Evolutionary conservation across 2,329 filamentous ascomycete species (phyloP), one percentile per base, ranked within the genome.

Genomic region (Exophiala spinifera): DNA sequence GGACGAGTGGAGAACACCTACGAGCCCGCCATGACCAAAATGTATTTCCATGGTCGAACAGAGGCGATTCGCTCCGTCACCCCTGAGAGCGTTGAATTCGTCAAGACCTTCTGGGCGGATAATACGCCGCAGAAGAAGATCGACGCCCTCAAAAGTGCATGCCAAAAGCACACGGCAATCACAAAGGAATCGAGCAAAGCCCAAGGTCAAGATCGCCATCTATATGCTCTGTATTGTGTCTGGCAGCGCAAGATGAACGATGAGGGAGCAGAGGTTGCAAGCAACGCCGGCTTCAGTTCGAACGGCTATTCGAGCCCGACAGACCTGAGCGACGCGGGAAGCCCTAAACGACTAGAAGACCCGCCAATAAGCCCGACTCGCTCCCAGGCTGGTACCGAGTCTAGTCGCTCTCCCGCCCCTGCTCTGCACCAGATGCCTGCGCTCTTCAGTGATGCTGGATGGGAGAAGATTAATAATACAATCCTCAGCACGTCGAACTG

Each of bases 401-500:
- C 69, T 13, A 71, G 61, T 73, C 59, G 57, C 3, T 64, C 62
- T 33, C 60, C 66, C 23, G 68, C 64, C 52, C 77, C 64, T 67
- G 78, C 66, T 23, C 36, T 63, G 19, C 53, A 61, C 33, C 66
- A 76, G 53, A 79, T 92, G 65, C 94, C 94, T 0, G 76, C 85
- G 4, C 80, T 99, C 53, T 99, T 97, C 70, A 85, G 86, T 45
- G 94, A 99, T 66, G 64, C 81, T 1, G 94, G 92, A 45, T 99
- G 91, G 91, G 92, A 97, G 71, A 91, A 88, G 69, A 82, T 96
- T 61, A 97, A 97, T 76, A 95, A 83, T 60, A 97, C 92, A 7
- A 89, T 97, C 61, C 77, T 99, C 36, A 95, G 89, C 5, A 97
- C 94, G 0, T 96, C 91, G n/a, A 99, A 99, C 77, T 99, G 94